Evolutionary conservation across 2,329 filamentous ascomycete genomes (phyloP), one percentile per base, ranked within the genome.

Genomic region (Neurospora sp.): DNA sequence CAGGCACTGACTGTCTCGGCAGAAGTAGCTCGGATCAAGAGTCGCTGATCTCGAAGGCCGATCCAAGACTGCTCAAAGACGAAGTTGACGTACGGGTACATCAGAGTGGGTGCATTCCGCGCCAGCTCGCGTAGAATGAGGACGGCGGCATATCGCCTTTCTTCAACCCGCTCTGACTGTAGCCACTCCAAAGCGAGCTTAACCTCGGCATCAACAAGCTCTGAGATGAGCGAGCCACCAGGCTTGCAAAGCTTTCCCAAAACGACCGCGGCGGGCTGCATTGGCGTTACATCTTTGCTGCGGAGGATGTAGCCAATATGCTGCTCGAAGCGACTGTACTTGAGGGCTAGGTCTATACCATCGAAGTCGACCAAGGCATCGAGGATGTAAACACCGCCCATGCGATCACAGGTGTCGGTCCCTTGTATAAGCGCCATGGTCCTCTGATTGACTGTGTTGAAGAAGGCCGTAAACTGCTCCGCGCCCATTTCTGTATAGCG

Each of bases 21-120:
- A 6, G 96, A 94, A 0, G 93, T 96, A 74, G 93, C 92, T 68
- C 96, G 89, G 74, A 99, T 99, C 67, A 97, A 88, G 66, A 96
- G 91, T 78, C 96, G 93, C 46, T 88, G 89, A 77, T 99, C 96
- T 71, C 95, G 88, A 70, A 99, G 85, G 37, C 94, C 95, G 68
- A 97, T 91, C 96, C 96, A 98, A 73, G 99, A 93, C 79, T 97
- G 91, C 75, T 97, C 93, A 77, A 99, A 93, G 67, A 99, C 92
- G 77, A 96, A 90, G n/a, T 91, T 90, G 67, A 98, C 94, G 81
- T 96, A 98, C 73, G 92, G 89, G 81, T 97, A 99, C 82, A 99
- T 93, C 69, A 99, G 85, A 0, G 96, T 99, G 4, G 95, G 95
- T 2, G 95, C 97, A 78, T 96, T 97, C 75, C 92, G 89, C 6